phyloP scores from a whole-genome alignment of 257 asterid genomes.

The Parsonsia alboflavescens region DNA sequence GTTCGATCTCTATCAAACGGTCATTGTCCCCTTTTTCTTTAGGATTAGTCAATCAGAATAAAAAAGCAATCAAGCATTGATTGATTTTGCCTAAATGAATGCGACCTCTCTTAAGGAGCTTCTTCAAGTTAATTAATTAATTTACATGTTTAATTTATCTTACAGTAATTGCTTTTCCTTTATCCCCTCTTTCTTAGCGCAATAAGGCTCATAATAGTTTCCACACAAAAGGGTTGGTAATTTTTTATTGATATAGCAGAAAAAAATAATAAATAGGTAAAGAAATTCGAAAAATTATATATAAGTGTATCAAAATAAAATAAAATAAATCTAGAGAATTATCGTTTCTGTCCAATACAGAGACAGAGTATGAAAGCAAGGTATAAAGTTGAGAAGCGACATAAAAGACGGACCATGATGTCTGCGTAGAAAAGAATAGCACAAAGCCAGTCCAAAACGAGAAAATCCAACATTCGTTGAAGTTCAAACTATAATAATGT shows the following conservation, averaged over 20 bases:
- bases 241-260: too few relatives aligned
- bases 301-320: too few relatives aligned
- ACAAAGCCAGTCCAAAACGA: conserved; percentile 10
- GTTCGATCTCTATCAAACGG: conserved; percentile 14
- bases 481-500: not conserved
- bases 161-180: not conserved
- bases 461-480: conserved; percentile 10
- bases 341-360: conserved; percentile 2
- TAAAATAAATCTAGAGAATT: not conserved
- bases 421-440: not conserved
- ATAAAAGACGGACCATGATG: conserved; percentile 3
- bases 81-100: conserved; percentile 10
- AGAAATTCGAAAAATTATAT: too few relatives aligned
- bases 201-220: too few relatives aligned
- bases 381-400: conserved; percentile 2
- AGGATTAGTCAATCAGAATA: conserved; percentile 31
- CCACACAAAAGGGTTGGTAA: too few relatives aligned
- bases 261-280: too few relatives aligned
- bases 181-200: too few relatives aligned
- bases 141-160: not conserved
- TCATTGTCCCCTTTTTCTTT: conserved; percentile 28
- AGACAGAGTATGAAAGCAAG: conserved; percentile 5
- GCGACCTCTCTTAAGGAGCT: not conserved
- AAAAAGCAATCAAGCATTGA: conserved; percentile 17
- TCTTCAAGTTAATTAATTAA: not conserved